Conservation (phyloP, 2,329 filamentous ascomycete genomes). For the Penicillium verrucosum region DNA sequence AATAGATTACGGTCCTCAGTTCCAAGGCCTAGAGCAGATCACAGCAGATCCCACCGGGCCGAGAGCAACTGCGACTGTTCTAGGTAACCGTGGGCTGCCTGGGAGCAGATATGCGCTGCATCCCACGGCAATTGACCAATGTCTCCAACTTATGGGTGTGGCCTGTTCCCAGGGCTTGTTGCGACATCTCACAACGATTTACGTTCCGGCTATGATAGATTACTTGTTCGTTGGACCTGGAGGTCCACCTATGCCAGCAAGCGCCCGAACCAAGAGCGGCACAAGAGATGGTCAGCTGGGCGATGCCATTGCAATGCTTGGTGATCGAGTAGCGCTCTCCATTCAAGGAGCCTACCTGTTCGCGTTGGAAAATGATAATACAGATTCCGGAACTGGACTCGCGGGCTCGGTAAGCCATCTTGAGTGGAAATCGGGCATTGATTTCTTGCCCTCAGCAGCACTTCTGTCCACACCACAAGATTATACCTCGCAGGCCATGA, state of each 20-base stretch:
- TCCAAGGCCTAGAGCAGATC: not conserved
- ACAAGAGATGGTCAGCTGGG: conserved; percentile 1
- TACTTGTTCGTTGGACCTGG: conserved; percentile 2
- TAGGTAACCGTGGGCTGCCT: not conserved
- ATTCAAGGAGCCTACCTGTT: conserved; percentile 3
- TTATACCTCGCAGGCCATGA: not conserved
- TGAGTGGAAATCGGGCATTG: conserved; percentile 2
- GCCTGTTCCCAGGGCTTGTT: conserved; percentile 5
- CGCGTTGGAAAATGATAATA: not conserved
- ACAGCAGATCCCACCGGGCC: conserved; percentile 1
- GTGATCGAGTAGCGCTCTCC: not conserved
- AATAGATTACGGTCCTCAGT: conserved; percentile 4
- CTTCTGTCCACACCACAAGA: not conserved
- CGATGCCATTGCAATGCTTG: not conserved
- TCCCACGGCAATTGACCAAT: conserved; percentile 14
- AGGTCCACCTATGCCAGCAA: not conserved
- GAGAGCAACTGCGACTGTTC: not conserved
- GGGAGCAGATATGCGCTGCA: conserved; percentile 6
- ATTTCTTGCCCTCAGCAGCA: not conserved
- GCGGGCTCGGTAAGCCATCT: not conserved
- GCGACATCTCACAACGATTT: not conserved
- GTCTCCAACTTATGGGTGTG: conserved; percentile 12
- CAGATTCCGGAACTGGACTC: not conserved
- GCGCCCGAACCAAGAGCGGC: not conserved
- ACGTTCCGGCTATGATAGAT: conserved; percentile 10